Conservation (phyloP, 1,139 yeast species). For the Sugiyamaella castrensis region DNA sequence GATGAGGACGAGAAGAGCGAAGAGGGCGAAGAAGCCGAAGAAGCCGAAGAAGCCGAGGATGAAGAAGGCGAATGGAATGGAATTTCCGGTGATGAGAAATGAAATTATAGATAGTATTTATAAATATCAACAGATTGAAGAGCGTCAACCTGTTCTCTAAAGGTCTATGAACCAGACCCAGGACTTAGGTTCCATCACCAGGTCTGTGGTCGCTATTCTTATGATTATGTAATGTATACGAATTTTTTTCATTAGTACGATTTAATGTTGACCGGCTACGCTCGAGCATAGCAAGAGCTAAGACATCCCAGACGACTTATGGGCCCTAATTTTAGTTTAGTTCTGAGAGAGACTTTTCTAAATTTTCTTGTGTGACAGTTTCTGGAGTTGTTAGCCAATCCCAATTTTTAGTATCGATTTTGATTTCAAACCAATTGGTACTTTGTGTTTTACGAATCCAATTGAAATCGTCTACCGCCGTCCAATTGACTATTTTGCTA, state of each 20-base stretch:
- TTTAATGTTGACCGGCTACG: too few species aligned
- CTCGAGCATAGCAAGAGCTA: too few species aligned
- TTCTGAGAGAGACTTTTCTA: not conserved
- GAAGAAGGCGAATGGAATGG: slow-evolving; percentile 26
- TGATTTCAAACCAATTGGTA: slow-evolving; percentile 24
- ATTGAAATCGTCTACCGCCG: slow-evolving; percentile 33
- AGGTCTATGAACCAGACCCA: too few species aligned
- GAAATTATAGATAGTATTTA: slow-evolving; percentile 4
- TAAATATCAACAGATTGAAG: not conserved
- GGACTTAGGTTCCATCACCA: too few species aligned
- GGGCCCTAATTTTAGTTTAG: too few species aligned
- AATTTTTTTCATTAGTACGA: not conserved
- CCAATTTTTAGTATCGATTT: not conserved
- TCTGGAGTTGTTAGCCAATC: not conserved
- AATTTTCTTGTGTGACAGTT: not conserved
- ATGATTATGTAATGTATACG: slow-evolving; percentile 10
- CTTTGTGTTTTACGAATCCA: slow-evolving; percentile 28
- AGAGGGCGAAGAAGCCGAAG: slow-evolving; percentile 21
- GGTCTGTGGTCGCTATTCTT: too few species aligned
- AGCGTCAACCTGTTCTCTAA: not conserved
- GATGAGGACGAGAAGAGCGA: slow-evolving; percentile 20
- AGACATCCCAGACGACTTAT: too few species aligned
- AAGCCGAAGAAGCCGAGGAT: slow-evolving; percentile 12
- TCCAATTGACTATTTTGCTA: slow-evolving; percentile 16
- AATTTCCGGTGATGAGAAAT: slow-evolving; percentile 16